These are phyloP conservation scores for Vigna radiata DNA, from an alignment of 306 rosid genomes.

Conservation along the genomic window DNA sequence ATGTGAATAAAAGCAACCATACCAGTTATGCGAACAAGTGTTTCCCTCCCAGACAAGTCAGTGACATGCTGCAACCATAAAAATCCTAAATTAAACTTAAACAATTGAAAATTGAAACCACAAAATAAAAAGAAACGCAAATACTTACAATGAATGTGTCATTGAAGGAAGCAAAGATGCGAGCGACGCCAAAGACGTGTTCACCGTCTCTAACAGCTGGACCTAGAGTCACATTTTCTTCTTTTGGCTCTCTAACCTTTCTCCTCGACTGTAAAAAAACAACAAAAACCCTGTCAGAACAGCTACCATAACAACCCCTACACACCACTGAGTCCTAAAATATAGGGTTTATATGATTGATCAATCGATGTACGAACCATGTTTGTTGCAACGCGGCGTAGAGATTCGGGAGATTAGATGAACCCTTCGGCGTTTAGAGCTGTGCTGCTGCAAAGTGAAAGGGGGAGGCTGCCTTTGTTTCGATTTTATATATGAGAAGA, in stretches of 20 bases:
- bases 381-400: background rate
- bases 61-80: constrained; percentile 72
- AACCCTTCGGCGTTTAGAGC: background rate
- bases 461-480: background rate
- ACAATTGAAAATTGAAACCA: background rate
- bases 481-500: background rate
- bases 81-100: background rate
- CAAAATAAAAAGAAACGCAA: background rate
- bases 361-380: background rate
- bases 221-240: constrained; percentile 85
- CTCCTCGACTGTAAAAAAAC: constrained; percentile 33
- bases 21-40: constrained; percentile 91
- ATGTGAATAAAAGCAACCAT: background rate
- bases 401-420: background rate
- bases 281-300: background rate
- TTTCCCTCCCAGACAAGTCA: constrained; percentile 91
- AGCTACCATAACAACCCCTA: background rate
- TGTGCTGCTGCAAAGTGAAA: background rate
- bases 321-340: background rate
- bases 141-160: constrained; percentile 84
- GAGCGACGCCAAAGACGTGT: constrained; percentile 84
- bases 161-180: constrained; percentile 82
- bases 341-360: background rate
- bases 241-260: constrained; percentile 89
- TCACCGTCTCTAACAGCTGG: constrained; percentile 90